Percentiles rank a stretch among this genome's conserved stretches.
phyloP scores from a whole-genome alignment of 2,329 filamentous ascomycete species.

The Apiospora aurea region DNA sequence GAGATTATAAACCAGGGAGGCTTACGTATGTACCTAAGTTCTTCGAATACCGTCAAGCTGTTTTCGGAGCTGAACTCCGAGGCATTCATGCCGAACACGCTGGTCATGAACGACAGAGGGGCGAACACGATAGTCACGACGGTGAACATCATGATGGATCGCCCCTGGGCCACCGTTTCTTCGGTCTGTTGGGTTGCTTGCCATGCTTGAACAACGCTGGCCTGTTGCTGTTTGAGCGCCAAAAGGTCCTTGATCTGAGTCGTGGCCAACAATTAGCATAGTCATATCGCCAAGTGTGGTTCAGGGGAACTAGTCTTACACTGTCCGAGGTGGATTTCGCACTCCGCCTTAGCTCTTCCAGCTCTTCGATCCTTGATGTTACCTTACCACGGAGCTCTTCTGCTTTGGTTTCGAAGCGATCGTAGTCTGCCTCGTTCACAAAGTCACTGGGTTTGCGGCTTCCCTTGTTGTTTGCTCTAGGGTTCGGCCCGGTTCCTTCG shows the following conservation, averaged over 20 bases:
- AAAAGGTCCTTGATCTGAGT: constrained; percentile 48
- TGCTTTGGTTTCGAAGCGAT: constrained; percentile 39
- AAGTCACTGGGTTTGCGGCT: background rate
- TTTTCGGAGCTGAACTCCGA: constrained; percentile 30
- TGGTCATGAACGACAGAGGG: constrained; percentile 47
- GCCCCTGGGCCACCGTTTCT: constrained; percentile 50
- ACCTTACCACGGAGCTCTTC: constrained; percentile 39
- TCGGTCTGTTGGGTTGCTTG: constrained; percentile 48
- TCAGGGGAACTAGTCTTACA: constrained; percentile 34
- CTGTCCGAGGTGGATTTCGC: constrained; percentile 43
- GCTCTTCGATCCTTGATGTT: constrained; percentile 41
- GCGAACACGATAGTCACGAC: constrained; percentile 56
- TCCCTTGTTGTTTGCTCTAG: background rate
- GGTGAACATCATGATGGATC: constrained; percentile 54
- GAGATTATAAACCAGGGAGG: background rate
- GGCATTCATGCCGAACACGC: constrained; percentile 50
- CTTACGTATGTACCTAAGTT: constrained; percentile 38
- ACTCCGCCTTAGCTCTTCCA: constrained; percentile 42
- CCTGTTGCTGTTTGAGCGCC: constrained; percentile 54
- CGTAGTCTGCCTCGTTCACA: constrained; percentile 25
- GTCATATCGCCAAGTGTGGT: background rate
- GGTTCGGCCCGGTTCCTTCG: background rate
- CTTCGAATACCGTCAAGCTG: constrained; percentile 25
- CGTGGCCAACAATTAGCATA: background rate
- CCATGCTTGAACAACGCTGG: constrained; percentile 52